Evolutionary conservation across 2,329 filamentous ascomycete species (phyloP).

Genomic region (Claviceps citrina): DNA sequence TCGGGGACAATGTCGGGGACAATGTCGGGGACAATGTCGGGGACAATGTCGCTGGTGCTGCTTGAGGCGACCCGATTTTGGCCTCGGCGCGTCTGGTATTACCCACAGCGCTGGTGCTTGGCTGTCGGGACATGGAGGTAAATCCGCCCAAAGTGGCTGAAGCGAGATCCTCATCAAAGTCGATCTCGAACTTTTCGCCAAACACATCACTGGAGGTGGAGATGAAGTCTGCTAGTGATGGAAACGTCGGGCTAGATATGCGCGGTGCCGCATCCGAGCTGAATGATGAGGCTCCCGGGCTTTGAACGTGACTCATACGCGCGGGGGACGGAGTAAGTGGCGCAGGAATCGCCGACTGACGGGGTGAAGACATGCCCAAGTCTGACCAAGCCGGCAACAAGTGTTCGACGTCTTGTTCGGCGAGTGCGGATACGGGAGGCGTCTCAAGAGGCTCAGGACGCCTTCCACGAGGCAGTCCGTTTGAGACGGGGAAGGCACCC

Average conservation of each 20-base stretch:
- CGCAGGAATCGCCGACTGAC: slow-evolving; percentile 20
- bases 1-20: too few species aligned
- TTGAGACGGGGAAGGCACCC: slow-evolving; percentile 20
- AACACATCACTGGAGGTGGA: slow-evolving; percentile 19
- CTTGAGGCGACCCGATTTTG: slow-evolving; percentile 18
- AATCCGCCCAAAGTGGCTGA: neutral
- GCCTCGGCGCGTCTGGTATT: slow-evolving; percentile 16
- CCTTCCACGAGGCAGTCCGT: slow-evolving; percentile 22
- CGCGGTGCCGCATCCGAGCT: slow-evolving; percentile 17
- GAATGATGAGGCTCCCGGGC: slow-evolving; percentile 12
- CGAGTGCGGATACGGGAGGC: neutral
- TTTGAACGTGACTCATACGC: slow-evolving; percentile 1
- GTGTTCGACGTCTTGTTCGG: neutral
- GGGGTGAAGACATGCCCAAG: slow-evolving; percentile 15
- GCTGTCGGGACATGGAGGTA: slow-evolving; percentile 5
- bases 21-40: too few species aligned
- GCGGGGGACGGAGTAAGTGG: slow-evolving; percentile 17
- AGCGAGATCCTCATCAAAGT: slow-evolving; percentile 5
- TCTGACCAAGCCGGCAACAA: slow-evolving; percentile 7
- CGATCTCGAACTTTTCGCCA: slow-evolving; percentile 17
- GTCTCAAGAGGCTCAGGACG: slow-evolving; percentile 9
- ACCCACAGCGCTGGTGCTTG: neutral
- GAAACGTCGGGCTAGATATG: slow-evolving; percentile 22
- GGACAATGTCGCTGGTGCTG: slow-evolving; percentile 16
- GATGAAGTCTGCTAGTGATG: slow-evolving; percentile 20